Evolutionary conservation across 352 stramenopile genomes (phyloP), one percentile per base, ranked within the genome.

Genomic region (Globisporangium orthogonon): DNA sequence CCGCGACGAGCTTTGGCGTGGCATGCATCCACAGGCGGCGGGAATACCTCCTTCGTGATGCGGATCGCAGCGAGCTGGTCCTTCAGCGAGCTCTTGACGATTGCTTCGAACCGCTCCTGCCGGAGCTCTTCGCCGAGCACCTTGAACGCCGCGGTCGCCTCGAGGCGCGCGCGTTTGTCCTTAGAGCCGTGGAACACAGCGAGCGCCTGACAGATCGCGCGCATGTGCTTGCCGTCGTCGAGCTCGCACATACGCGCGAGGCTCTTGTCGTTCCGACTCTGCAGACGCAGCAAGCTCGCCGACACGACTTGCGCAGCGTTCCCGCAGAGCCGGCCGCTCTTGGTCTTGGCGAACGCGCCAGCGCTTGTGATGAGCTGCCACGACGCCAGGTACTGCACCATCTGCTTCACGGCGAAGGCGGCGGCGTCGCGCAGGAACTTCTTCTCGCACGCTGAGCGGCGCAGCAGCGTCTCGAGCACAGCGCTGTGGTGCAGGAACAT

Each of bases 371-470:
- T 61, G 31, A 89, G 72, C 23, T 65, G 61, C 10, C 66, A 57
- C 0, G 71, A 76, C 14, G 77, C 70, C 9, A 86, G 59, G 33
- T 78, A 70, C 4, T 40, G 23, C 17, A 73, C 66, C 13, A 88
- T 58, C 13, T 84, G 63, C 28, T 75, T 47, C 2, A 78, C 53
- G 40, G 76, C 71, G 31, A 63, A 60, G 7, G 62, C 39, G 9
- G 82, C 79, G 0, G 77, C 72, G 54, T 91, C 82, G 1, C 82
- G 75, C 6, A 91, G 54, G 43, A 91, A 90, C 17, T 71, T 71
- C 58, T 91, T 91, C 56, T 91, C 82, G 58, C 82, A 91, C 0
- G 76, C 66, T 0, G 75, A 72, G n/a, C 77, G 77, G 18, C 78
- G 81, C 18, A 91, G 60, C 31, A 91, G 47, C 1, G 78, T 65